Conservation (phyloP, 1,139 yeast genomes). For the Suhomyces kunorum region DNA sequence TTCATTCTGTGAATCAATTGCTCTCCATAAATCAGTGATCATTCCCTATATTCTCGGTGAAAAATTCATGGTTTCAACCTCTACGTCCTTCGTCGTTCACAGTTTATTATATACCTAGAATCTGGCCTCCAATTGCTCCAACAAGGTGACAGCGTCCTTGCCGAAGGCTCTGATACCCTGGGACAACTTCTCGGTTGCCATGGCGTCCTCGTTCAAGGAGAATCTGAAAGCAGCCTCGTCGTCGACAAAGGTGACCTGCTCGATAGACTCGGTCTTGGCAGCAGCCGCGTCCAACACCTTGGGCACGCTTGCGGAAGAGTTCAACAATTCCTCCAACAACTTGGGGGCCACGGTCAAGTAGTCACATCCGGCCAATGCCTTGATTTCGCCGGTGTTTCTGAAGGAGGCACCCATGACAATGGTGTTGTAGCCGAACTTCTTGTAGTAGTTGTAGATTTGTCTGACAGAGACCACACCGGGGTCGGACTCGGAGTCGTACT, state of each 20-base stretch:
- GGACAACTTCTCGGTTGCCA: conserved; percentile 97
- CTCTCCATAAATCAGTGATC: no score
- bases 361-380: conserved; percentile 96
- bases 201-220: conserved; percentile 90
- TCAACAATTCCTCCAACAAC: conserved; percentile 84
- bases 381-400: conserved; percentile 97
- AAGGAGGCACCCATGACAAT: conserved; percentile 99
- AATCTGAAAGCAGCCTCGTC: conserved; percentile 92
- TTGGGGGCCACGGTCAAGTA: conserved; percentile 94
- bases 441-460: conserved; percentile 92
- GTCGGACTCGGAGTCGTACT: conserved; percentile 77
- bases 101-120: conserved; percentile 33
- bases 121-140: conserved; percentile 74
- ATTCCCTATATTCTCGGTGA: no score
- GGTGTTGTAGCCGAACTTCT: conserved; percentile 93
- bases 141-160: conserved; percentile 86
- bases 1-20: no score
- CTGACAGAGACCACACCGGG: conserved; percentile 96
- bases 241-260: conserved; percentile 78
- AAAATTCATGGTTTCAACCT: no score
- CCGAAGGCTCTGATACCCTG: conserved; percentile 98
- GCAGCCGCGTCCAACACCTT: conserved; percentile 71
- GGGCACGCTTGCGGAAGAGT: conserved; percentile 79
- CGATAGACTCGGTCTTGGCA: conserved; percentile 50
- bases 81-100: not conserved